Base-by-base conservation (phyloP, 345 rosid genomes). In the Murraya paniculata region DNA sequence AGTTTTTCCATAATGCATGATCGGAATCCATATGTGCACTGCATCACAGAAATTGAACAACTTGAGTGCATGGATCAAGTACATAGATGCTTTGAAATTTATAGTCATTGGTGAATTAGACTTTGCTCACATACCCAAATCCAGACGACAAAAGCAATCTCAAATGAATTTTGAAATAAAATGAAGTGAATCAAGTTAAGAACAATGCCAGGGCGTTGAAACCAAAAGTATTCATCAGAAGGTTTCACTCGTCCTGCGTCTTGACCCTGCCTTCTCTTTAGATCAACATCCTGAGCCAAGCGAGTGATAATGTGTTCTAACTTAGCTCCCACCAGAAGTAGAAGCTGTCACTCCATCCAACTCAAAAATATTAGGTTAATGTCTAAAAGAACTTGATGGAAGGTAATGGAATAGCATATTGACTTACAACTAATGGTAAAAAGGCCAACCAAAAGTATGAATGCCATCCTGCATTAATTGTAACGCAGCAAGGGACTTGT, bases 131-230 rank as follows among this genome's bases (percentile, higher is more conserved):
- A 81, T 84, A 92, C 97, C 98, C 74, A 84, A 27, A 94, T 89
- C 97, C 97, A 94, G 82, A 92, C 89, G 90, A 92, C 92, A 87
- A 94, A 94, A 33, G 94, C 97, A 33, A 91, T 85, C 84, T 92
- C 98, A 72, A 94, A 94, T 18, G 97, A 81, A 71, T 92, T 94
- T 55, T 94, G 98, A 77, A 94, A 94, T 57, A 91, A 86, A 79
- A 92, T 87, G 78, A 94, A 92, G 81, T 94, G 95, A 79, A 94
- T 90, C 86, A 94, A 87, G 80, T 84, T 64, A 31, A 88, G 93
- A 58, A 92, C 77, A 64, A 86, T 80, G 39, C 24, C 25, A 22
- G 98, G 97, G 2, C 77, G 50, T 33, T 50, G 39, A 76, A 94
- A 91, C 98, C 98, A 94, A 75, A 92, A 92, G 81, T 89, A 91